A percentile compares a stretch with the other conserved stretches of the same genome.
phyloP scores from a whole-genome alignment of 192 early-diverging fungal genomes.

The Coemansia sp. region DNA sequence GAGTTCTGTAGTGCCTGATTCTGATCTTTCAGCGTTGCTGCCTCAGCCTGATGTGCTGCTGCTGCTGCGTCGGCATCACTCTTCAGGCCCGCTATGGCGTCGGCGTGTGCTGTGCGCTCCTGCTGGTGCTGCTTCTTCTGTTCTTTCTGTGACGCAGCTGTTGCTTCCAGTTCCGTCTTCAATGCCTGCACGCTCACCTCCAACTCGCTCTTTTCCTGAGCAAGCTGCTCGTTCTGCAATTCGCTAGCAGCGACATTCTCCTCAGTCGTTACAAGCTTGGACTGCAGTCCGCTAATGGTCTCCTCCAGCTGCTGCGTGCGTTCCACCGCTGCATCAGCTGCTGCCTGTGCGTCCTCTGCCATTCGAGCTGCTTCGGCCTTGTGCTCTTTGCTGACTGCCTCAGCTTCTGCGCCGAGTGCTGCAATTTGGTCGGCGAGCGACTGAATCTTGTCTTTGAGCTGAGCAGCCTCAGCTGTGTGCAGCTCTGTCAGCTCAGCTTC shows the following conservation, averaged over 20 bases:
- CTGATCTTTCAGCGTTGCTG: constrained; percentile 8
- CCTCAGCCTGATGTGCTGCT: constrained; percentile 8
- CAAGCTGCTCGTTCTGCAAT: neutral
- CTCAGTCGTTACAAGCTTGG: constrained; percentile 1
- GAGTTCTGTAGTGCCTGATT: constrained; percentile 2
- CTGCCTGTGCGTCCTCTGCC: constrained; percentile 2
- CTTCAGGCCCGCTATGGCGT: constrained; percentile 3
- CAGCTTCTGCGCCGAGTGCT: neutral
- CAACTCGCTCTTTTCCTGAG: neutral
- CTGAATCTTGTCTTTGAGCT: neutral
- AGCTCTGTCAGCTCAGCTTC: constrained; percentile 1
- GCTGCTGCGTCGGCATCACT: constrained; percentile 2
- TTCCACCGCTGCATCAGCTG: constrained; percentile 10
- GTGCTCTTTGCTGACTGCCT: neutral
- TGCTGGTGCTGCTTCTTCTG: constrained; percentile 13
- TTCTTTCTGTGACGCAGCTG: neutral
- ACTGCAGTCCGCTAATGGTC: neutral
- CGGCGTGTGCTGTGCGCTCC: constrained; percentile 10
- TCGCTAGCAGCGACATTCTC: constrained; percentile 1
- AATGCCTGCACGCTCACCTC: neutral
- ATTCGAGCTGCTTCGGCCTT: neutral
- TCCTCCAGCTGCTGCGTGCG: constrained; percentile 1
- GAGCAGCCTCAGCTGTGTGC: neutral
- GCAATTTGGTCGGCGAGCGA: neutral
- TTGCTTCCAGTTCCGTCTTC: neutral